phyloP scores from a whole-genome alignment of 2,329 filamentous ascomycete genomes.

The Cercospora citrullina region DNA sequence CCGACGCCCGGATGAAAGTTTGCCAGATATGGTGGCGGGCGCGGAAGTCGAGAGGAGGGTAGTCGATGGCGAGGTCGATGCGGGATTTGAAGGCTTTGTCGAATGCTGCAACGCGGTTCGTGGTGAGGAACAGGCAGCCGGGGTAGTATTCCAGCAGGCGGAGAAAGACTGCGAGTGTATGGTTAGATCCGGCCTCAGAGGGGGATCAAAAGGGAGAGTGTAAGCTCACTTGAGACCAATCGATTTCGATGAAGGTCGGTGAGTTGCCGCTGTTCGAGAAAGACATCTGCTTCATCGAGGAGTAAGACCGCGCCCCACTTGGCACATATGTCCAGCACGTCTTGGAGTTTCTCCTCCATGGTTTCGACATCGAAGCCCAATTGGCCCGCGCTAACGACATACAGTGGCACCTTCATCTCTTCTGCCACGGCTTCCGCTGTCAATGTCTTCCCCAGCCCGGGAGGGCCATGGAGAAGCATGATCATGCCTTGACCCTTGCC shows the following conservation, averaged over 20 bases:
- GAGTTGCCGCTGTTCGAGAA: slow-evolving; percentile 54
- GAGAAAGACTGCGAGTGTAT: slow-evolving; percentile 35
- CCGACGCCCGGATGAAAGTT: slow-evolving; percentile 18
- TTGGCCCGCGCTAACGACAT: slow-evolving; percentile 31
- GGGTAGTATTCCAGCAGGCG: slow-evolving; percentile 42
- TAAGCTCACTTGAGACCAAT: slow-evolving; percentile 39
- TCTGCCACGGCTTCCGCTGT: slow-evolving; percentile 37
- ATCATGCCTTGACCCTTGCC: slow-evolving; percentile 47
- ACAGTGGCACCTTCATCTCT: slow-evolving; percentile 44
- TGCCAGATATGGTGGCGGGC: slow-evolving; percentile 34
- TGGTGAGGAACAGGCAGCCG: slow-evolving; percentile 39
- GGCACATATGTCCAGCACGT: slow-evolving; percentile 48
- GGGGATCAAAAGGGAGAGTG: background rate
- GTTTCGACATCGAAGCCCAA: slow-evolving; percentile 22
- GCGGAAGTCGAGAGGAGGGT: slow-evolving; percentile 33
- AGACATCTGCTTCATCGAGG: slow-evolving; percentile 62
- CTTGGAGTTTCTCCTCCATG: slow-evolving; percentile 21
- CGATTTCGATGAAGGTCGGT: slow-evolving; percentile 38
- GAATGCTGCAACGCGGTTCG: slow-evolving; percentile 40
- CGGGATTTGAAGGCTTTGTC: slow-evolving; percentile 41
- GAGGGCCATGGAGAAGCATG: slow-evolving; percentile 41
- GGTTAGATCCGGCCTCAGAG: background rate
- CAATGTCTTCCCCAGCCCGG: slow-evolving; percentile 40
- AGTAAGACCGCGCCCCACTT: slow-evolving; percentile 57
- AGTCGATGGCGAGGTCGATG: slow-evolving; percentile 39